Evolutionary conservation across 1,139 yeast genomes (phyloP).

Genomic region (Candida sp.): DNA sequence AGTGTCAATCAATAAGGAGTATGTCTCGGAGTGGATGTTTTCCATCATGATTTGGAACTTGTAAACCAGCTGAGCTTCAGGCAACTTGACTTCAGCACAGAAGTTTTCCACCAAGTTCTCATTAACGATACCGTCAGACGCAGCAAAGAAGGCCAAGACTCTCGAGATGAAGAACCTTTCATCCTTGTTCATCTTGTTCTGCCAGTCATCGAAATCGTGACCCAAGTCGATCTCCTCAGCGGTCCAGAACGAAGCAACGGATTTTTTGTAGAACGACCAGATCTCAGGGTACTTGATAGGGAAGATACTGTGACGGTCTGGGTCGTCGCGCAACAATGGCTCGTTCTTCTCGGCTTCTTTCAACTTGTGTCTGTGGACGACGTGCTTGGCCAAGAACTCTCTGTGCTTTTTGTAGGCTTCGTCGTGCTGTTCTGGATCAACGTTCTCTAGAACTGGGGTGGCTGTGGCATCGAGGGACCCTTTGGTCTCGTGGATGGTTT

Average conservation of each 20-base stretch:
- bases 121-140: conserved; percentile 97
- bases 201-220: conserved; percentile 93
- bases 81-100: conserved; percentile 95
- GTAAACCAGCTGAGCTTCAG: conserved; percentile 98
- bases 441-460: no score
- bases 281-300: conserved; percentile 98
- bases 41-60: conserved; percentile 99
- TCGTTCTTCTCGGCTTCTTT: conserved; percentile 85
- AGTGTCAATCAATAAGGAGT: conserved; percentile 91
- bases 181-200: conserved; percentile 78
- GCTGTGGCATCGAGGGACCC: conserved; percentile 16
- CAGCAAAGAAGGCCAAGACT: conserved; percentile 96
- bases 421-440: conserved; percentile 11
- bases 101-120: conserved; percentile 97
- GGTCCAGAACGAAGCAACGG: conserved; percentile 99
- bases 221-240: conserved; percentile 98
- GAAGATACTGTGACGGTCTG: conserved; percentile 90
- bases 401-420: conserved; percentile 41
- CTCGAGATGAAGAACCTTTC: conserved; percentile 91
- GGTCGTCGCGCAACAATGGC: conserved; percentile 87
- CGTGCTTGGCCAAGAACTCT: conserved; percentile 61
- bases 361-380: conserved; percentile 70
- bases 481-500: conserved; percentile 26
- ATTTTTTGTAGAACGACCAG: conserved; percentile 99
- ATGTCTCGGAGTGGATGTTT: conserved; percentile 97